Conservation (phyloP, 2,329 filamentous ascomycete genomes). For the Aspergillus niger region DNA sequence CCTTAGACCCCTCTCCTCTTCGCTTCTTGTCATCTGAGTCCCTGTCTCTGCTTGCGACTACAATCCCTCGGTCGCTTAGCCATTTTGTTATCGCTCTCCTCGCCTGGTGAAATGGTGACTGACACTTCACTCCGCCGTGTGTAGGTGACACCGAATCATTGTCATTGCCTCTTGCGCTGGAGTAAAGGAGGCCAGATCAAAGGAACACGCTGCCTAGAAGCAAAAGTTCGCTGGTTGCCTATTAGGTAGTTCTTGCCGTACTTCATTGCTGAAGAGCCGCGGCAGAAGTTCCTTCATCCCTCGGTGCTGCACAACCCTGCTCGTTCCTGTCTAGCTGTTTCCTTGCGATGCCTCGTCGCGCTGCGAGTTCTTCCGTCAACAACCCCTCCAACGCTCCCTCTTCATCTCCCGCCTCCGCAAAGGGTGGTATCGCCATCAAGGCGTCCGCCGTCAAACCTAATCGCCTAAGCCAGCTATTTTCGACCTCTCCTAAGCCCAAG, state of each 20-base stretch:
- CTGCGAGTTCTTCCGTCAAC: constrained; percentile 59
- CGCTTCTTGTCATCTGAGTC: neutral
- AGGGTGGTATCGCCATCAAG: constrained; percentile 53
- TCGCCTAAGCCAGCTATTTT: constrained; percentile 81
- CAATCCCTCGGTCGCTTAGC: neutral
- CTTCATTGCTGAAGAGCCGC: constrained; percentile 9
- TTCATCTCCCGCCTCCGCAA: constrained; percentile 56
- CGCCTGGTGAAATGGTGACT: constrained; percentile 4
- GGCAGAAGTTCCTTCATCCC: constrained; percentile 13
- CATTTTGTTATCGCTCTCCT: neutral
- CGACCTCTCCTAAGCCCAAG: constrained; percentile 74
- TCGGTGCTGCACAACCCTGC: constrained; percentile 18
- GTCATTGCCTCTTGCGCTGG: constrained; percentile 1
- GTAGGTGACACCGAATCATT: constrained; percentile 10
- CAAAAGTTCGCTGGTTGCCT: neutral
- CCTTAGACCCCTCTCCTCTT: neutral
- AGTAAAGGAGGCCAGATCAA: constrained; percentile 2
- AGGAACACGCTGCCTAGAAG: neutral
- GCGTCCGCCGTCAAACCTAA: constrained; percentile 64
- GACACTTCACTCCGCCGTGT: neutral
- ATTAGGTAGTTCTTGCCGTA: constrained; percentile 18
- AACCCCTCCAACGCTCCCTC: constrained; percentile 52
- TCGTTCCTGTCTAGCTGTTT: constrained; percentile 18
- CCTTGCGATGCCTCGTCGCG: constrained; percentile 64
- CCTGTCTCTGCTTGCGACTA: neutral